Evolutionary conservation across 129 eudicot genomes (phyloP).

Genomic region (Artemisia tridentata): DNA sequence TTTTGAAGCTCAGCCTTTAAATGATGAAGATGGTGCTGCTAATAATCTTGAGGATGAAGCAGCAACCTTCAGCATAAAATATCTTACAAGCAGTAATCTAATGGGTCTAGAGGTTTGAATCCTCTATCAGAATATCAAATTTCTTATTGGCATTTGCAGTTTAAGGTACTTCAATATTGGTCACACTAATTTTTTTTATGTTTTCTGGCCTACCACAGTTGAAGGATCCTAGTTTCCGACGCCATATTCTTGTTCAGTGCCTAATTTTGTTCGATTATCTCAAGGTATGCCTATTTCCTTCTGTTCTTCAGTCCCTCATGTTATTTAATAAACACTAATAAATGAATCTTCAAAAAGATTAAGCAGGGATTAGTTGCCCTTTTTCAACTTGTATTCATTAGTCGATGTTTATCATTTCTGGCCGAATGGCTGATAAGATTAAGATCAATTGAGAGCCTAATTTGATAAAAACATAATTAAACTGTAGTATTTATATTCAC

Average conservation of each 20-base stretch:
- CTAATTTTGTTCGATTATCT: conserved; percentile 87
- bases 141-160: conserved; percentile 1
- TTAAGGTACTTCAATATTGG: conserved; percentile 13
- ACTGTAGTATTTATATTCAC: too few species aligned
- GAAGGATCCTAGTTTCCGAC: conserved; percentile 97
- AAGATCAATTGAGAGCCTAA: too few species aligned
- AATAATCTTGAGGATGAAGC: conserved; percentile 89
- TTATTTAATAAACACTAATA: too few species aligned
- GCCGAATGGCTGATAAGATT: too few species aligned
- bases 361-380: too few species aligned
- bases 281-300: conserved; percentile 46
- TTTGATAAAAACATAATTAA: too few species aligned
- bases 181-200: conserved; percentile 15
- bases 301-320: conserved; percentile 1
- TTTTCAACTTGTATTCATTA: too few species aligned
- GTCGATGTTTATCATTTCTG: too few species aligned
- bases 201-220: conserved; percentile 43
- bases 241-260: conserved; percentile 91
- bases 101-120: conserved; percentile 89
- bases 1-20: conserved; percentile 92
- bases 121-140: background rate
- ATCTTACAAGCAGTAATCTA: conserved; percentile 95
- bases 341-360: background rate
- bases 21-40: conserved; percentile 89
- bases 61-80: conserved; percentile 82